These are phyloP conservation scores for Colletotrichum melonis DNA, from an alignment of 2,329 filamentous ascomycete genomes.

Conservation along the genomic window DNA sequence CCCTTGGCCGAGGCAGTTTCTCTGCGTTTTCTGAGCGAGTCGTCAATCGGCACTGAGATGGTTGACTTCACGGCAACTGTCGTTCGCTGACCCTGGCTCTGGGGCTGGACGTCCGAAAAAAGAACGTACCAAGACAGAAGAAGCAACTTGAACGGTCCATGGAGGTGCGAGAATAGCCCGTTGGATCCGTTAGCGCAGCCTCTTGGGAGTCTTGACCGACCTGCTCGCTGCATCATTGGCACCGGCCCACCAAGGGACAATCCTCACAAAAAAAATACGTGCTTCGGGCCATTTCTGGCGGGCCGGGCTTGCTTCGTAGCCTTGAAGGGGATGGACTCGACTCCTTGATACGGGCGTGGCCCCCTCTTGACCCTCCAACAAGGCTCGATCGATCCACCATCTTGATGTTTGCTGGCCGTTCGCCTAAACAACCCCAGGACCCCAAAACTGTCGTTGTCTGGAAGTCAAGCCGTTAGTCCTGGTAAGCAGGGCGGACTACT, in stretches of 20 bases:
- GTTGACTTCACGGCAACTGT: slow-evolving; percentile 9
- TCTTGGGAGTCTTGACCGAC: background rate
- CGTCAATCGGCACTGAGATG: background rate
- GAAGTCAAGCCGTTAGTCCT: background rate
- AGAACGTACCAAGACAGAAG: slow-evolving; percentile 16
- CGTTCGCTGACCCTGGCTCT: background rate
- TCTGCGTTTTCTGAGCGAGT: background rate
- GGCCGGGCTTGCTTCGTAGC: background rate
- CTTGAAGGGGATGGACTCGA: background rate
- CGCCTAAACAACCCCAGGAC: background rate
- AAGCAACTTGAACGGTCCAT: slow-evolving; percentile 12
- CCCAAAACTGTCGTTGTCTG: slow-evolving; percentile 14
- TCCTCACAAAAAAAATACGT: background rate
- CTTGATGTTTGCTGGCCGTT: background rate
- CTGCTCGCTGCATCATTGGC: slow-evolving; percentile 1
- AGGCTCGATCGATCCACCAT: slow-evolving; percentile 20
- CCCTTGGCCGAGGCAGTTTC: background rate
- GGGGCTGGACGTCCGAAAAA: slow-evolving; percentile 18
- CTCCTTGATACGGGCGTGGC: background rate
- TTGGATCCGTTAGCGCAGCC: slow-evolving; percentile 16
- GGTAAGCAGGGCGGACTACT: slow-evolving; percentile 14
- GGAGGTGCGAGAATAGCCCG: slow-evolving; percentile 13
- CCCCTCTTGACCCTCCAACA: slow-evolving; percentile 14
- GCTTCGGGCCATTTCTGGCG: background rate
- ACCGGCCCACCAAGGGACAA: background rate